These are phyloP conservation scores for Eimeria tenella DNA, from an alignment of 169 alveolate species.

Conservation along the genomic window DNA sequence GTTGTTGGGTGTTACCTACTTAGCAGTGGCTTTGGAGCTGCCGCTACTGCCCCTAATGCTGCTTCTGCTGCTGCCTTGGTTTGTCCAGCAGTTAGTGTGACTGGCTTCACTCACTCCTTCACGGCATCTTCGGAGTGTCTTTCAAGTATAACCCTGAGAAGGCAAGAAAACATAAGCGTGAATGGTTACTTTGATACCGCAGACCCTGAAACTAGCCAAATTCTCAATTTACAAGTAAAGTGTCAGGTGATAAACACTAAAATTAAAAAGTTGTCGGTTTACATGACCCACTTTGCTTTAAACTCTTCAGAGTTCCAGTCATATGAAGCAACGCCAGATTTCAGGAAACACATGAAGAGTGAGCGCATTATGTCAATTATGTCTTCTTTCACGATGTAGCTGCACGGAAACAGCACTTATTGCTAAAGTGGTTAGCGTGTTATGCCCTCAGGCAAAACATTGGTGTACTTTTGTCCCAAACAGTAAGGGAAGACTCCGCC, in stretches of 20 bases:
- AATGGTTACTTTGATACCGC: background rate
- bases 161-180: background rate
- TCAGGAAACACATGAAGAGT: constrained; percentile 74
- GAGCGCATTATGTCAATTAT: constrained; percentile 76
- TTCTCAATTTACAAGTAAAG: background rate
- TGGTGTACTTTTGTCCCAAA: background rate
- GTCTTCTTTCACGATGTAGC: constrained; percentile 75
- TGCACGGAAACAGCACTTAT: background rate
- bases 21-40: no score
- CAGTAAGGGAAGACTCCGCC: background rate
- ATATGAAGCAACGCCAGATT: constrained; percentile 75
- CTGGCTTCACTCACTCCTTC: constrained; percentile 54
- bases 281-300: constrained; percentile 59
- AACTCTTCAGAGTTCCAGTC: constrained; percentile 78
- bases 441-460: background rate
- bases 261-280: background rate
- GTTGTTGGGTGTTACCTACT: no score
- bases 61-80: background rate
- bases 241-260: background rate
- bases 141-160: constrained; percentile 73
- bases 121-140: constrained; percentile 77
- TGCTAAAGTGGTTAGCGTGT: background rate
- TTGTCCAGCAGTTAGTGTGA: background rate
- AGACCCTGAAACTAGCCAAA: background rate
- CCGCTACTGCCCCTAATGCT: background rate